Evolutionary conservation across 805 yeast genomes (phyloP).

Genomic region (Kuraishia cidri): DNA sequence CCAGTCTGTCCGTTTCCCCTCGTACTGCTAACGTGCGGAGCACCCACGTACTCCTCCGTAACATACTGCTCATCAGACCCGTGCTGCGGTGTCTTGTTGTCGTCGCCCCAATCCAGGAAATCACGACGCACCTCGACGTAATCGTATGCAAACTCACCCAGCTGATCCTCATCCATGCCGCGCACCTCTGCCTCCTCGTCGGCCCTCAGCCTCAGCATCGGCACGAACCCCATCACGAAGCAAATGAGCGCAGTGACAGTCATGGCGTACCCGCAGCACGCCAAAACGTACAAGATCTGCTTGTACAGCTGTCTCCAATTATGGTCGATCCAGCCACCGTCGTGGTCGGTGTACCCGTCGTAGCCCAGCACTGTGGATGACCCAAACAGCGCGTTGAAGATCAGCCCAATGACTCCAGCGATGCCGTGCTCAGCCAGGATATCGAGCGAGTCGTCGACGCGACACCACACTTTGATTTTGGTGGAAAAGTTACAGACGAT

Average conservation of each 20-base stretch:
- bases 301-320: conserved; percentile 88
- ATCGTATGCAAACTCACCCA: conserved; percentile 98
- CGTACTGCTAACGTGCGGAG: too few relatives aligned
- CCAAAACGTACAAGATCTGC: conserved; percentile 77
- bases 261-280: conserved; percentile 64
- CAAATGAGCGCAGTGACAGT: conserved; percentile 76
- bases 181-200: conserved; percentile 76
- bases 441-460: conserved; percentile 91
- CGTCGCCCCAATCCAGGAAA: conserved; percentile 54
- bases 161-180: conserved; percentile 95
- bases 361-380: conserved; percentile 84
- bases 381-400: conserved; percentile 87
- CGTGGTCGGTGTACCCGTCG: conserved; percentile 77
- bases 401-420: conserved; percentile 84
- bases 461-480: conserved; percentile 69
- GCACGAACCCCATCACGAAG: conserved; percentile 64
- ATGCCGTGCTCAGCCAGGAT: conserved; percentile 98
- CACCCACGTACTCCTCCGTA: too few relatives aligned
- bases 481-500: conserved; percentile 85
- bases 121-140: conserved; percentile 95
- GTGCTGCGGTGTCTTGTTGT: too few relatives aligned
- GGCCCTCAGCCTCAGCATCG: conserved; percentile 75
- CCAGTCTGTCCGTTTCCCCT: too few relatives aligned
- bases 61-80: too few relatives aligned
- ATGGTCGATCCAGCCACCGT: conserved; percentile 89